Conservation (phyloP, 192 early-diverging fungal genomes). For the Podila epigama region DNA sequence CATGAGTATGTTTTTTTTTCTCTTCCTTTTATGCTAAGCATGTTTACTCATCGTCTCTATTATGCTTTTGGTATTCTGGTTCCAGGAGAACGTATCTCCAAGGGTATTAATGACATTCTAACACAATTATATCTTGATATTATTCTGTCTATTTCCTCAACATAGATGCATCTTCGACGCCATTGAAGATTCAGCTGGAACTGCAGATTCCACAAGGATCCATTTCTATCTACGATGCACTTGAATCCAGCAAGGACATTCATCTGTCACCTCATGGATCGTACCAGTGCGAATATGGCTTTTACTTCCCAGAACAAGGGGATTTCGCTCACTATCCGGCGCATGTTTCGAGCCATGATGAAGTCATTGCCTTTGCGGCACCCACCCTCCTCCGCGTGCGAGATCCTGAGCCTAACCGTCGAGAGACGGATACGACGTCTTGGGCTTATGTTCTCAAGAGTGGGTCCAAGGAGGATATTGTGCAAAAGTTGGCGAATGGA, state of each 20-base stretch:
- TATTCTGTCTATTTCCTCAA: too few species aligned
- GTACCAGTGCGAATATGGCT: conserved; percentile 47
- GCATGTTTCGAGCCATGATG: conserved; percentile 34
- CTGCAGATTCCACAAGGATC: conserved; percentile 56
- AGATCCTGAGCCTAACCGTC: conserved; percentile 10
- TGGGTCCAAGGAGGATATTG: conserved; percentile 17
- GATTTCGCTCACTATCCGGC: conserved; percentile 48
- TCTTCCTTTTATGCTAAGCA: not conserved
- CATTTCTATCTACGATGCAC: conserved; percentile 35
- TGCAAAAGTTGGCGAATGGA: conserved; percentile 13
- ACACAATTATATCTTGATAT: too few species aligned
- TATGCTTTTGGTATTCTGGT: not conserved
- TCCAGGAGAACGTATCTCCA: too few species aligned
- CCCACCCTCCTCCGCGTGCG: conserved; percentile 22
- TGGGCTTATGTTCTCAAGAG: conserved; percentile 31
- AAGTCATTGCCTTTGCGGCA: conserved; percentile 25
- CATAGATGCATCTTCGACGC: conserved; percentile 50
- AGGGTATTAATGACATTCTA: too few species aligned
- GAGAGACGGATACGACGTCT: conserved; percentile 7
- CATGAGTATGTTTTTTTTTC: conserved; percentile 26
- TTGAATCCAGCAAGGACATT: conserved; percentile 32
- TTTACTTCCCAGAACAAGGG: conserved; percentile 58
- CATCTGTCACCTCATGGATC: conserved; percentile 8
- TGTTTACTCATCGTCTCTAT: not conserved
- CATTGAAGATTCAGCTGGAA: conserved; percentile 42